A percentile compares a stretch with the other conserved stretches of the same genome.
phyloP scores from a whole-genome alignment of 2,329 filamentous ascomycete genomes.

The Phoma sp. region DNA sequence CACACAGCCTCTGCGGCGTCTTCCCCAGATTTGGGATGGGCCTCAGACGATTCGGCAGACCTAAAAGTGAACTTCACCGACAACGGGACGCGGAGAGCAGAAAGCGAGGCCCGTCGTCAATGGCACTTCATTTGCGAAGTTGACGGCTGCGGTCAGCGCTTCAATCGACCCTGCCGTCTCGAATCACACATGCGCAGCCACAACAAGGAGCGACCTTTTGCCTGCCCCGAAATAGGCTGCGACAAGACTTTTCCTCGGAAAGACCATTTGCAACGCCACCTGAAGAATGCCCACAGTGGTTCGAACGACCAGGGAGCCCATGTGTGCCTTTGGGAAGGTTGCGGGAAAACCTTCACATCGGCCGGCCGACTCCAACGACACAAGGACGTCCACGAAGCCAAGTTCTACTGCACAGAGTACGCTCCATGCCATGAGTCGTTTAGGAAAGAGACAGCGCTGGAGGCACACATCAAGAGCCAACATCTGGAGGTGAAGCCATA shows the following conservation, averaged over 20 bases:
- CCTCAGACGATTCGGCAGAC: slow-evolving; percentile 36
- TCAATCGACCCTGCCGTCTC: slow-evolving; percentile 84
- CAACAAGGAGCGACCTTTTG: slow-evolving; percentile 81
- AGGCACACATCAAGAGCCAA: slow-evolving; percentile 79
- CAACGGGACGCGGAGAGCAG: slow-evolving; percentile 36
- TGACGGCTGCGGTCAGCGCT: slow-evolving; percentile 78
- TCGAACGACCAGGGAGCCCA: slow-evolving; percentile 67
- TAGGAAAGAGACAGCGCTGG: slow-evolving; percentile 84
- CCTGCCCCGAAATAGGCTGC: slow-evolving; percentile 74
- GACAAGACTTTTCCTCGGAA: slow-evolving; percentile 85
- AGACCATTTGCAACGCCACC: slow-evolving; percentile 84
- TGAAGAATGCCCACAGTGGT: slow-evolving; percentile 78
- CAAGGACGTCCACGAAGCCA: slow-evolving; percentile 77
- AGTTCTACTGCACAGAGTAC: slow-evolving; percentile 76
- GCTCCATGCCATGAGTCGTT: slow-evolving; percentile 78
- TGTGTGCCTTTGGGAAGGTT: slow-evolving; percentile 74
- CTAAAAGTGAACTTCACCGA: slow-evolving; percentile 38
- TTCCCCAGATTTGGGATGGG: slow-evolving; percentile 23
- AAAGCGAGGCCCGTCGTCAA: slow-evolving; percentile 59
- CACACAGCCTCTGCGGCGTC: slow-evolving; percentile 4
- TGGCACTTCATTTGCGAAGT: slow-evolving; percentile 82
- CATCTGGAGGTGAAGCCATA: slow-evolving; percentile 78
- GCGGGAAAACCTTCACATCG: slow-evolving; percentile 82
- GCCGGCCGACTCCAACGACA: slow-evolving; percentile 80
- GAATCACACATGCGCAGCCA: slow-evolving; percentile 81